Evolutionary conservation across 129 eudicot genomes (phyloP).

Genomic region (Calendula officinalis): DNA sequence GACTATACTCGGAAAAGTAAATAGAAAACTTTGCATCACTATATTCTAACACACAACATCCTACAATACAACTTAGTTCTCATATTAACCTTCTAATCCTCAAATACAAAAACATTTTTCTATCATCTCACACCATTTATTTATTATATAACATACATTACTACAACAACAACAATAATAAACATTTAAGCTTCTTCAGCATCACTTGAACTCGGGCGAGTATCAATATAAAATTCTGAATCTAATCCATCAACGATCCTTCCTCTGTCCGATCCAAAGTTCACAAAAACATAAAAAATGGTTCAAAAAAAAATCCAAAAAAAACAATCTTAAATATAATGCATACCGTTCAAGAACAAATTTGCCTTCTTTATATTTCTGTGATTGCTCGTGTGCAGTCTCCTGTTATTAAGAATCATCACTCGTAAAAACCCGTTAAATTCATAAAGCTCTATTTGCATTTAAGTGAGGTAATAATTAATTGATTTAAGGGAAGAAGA

Average conservation of each 20-base stretch:
- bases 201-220: constrained; percentile 69
- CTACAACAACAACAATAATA: neutral
- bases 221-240: constrained; percentile 78
- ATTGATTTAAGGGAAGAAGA: neutral
- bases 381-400: constrained; percentile 63
- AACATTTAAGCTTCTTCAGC: constrained; percentile 52
- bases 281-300: neutral
- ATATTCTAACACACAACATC: too few relatives aligned
- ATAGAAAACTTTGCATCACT: too few relatives aligned
- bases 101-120: constrained; percentile 25
- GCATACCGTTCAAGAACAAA: constrained; percentile 73
- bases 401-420: constrained; percentile 34
- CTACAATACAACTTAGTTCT: constrained; percentile 20
- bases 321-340: neutral
- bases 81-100: constrained; percentile 10
- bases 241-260: constrained; percentile 77
- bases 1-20: too few relatives aligned
- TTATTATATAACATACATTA: constrained; percentile 8
- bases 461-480: neutral
- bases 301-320: neutral
- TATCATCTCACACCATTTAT: constrained; percentile 27
- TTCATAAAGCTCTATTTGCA: neutral
- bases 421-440: constrained; percentile 2
- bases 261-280: constrained; percentile 45
- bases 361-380: constrained; percentile 87